Evolutionary conservation across 176 grass and related monocot genomes (phyloP).

Genomic region (Eleusine indica): DNA sequence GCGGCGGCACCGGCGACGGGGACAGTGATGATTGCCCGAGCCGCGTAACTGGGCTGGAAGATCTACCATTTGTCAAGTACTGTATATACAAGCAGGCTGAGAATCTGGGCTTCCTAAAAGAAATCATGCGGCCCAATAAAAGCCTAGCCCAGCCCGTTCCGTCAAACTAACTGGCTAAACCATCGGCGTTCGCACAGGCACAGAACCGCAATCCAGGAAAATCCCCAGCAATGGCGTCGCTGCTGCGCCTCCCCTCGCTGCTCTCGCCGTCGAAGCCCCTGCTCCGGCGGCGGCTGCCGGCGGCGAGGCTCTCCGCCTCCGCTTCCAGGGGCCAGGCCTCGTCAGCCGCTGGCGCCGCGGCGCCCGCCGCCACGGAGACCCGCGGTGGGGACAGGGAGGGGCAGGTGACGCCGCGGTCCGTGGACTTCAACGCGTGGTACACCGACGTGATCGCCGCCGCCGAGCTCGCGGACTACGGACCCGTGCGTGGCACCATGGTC

Average conservation of each 20-base stretch:
- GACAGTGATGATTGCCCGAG: no score
- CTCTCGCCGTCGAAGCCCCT: constrained; percentile 53
- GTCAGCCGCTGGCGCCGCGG: constrained; percentile 13
- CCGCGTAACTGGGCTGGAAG: background rate
- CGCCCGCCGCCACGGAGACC: constrained; percentile 45
- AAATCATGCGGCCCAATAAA: background rate
- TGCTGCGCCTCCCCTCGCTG: constrained; percentile 76
- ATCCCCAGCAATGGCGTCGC: constrained; percentile 62
- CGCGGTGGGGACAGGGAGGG: constrained; percentile 59
- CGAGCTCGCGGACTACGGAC: constrained; percentile 96
- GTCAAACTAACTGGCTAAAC: background rate
- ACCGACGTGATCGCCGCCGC: constrained; percentile 85
- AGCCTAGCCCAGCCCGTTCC: constrained; percentile 14
- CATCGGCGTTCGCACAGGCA: background rate
- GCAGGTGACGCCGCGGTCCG: constrained; percentile 79
- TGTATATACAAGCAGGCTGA: background rate
- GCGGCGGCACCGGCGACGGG: no score
- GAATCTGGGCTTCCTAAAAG: background rate
- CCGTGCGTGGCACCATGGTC: constrained; percentile 94
- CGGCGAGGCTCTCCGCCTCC: constrained; percentile 36
- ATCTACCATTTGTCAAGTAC: background rate
- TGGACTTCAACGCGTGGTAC: constrained; percentile 97
- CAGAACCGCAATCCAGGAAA: constrained; percentile 28
- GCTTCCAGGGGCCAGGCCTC: constrained; percentile 40
- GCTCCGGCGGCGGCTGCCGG: constrained; percentile 26